Evolutionary conservation across 2,329 filamentous ascomycete species (phyloP).

Genomic region (Chaetomiaceae sp.): DNA sequence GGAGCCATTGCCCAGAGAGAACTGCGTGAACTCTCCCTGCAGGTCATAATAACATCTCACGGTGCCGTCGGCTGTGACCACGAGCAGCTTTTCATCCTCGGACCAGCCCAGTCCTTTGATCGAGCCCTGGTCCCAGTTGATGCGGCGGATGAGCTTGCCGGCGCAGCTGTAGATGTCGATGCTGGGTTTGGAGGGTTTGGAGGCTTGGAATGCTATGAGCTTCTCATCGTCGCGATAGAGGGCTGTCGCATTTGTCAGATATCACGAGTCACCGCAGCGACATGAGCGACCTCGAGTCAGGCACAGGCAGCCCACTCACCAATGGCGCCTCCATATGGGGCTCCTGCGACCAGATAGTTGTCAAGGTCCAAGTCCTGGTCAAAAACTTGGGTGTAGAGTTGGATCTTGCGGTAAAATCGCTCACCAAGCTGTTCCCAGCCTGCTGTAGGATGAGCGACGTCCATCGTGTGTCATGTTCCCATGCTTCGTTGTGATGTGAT

Average conservation of each 20-base stretch:
- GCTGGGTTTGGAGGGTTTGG: slow-evolving; percentile 68
- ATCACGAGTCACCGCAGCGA: too few relatives aligned
- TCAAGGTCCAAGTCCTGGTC: slow-evolving; percentile 91
- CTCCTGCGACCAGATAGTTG: slow-evolving; percentile 87
- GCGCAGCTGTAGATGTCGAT: slow-evolving; percentile 95
- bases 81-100: slow-evolving; percentile 85
- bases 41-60: slow-evolving; percentile 87
- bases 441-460: slow-evolving; percentile 64
- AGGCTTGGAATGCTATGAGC: slow-evolving; percentile 70
- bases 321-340: slow-evolving; percentile 88
- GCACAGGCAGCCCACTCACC: slow-evolving; percentile 61
- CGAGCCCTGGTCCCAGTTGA: slow-evolving; percentile 85
- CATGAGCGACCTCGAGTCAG: too few relatives aligned
- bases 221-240: slow-evolving; percentile 86
- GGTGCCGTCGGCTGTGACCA: slow-evolving; percentile 83
- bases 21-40: slow-evolving; percentile 93
- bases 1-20: slow-evolving; percentile 82
- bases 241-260: slow-evolving; percentile 48
- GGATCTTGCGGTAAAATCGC: slow-evolving; percentile 90
- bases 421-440: slow-evolving; percentile 94
- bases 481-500: slow-evolving; percentile 20
- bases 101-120: slow-evolving; percentile 94
- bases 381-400: slow-evolving; percentile 90
- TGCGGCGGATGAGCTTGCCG: slow-evolving; percentile 78
- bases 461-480: slow-evolving; percentile 44